Conservation (phyloP, 352 stramenopile genomes). For the Globisporangium paroecandrum region DNA sequence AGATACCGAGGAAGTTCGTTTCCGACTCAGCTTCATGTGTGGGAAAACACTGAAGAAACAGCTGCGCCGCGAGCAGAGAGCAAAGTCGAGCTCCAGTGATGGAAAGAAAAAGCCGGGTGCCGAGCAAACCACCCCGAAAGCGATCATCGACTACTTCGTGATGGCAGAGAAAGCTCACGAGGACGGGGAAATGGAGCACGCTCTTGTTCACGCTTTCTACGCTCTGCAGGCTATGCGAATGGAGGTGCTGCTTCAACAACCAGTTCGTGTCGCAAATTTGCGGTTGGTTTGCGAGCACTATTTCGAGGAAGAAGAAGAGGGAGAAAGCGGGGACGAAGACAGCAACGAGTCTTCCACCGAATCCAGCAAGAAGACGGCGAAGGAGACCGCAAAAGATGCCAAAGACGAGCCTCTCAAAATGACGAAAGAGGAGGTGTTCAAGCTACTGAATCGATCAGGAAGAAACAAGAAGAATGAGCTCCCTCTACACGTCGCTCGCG, state of each 20-base stretch:
- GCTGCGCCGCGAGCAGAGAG: conserved; percentile 6
- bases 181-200: conserved; percentile 63
- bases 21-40: conserved; percentile 71
- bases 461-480: conserved; percentile 1
- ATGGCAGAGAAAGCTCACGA: conserved; percentile 53
- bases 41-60: conserved; percentile 73
- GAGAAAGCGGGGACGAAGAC: conserved; percentile 19
- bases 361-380: neutral
- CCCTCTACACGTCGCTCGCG: conserved; percentile 25
- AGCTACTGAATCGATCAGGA: conserved; percentile 24
- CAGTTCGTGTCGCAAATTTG: conserved; percentile 26
- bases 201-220: conserved; percentile 78
- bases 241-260: conserved; percentile 36
- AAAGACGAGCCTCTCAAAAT: conserved; percentile 17
- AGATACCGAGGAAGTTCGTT: conserved; percentile 48
- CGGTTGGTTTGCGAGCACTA: conserved; percentile 48
- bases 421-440: conserved; percentile 43
- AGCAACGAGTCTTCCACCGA: conserved; percentile 8
- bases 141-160: conserved; percentile 51
- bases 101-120: neutral
- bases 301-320: conserved; percentile 46
- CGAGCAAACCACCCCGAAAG: conserved; percentile 4
- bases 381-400: conserved; percentile 13
- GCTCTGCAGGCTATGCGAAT: conserved; percentile 63
- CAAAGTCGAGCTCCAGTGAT: neutral